Base-by-base conservation (phyloP, 2,329 filamentous ascomycete species). In the Didymella sp. region DNA sequence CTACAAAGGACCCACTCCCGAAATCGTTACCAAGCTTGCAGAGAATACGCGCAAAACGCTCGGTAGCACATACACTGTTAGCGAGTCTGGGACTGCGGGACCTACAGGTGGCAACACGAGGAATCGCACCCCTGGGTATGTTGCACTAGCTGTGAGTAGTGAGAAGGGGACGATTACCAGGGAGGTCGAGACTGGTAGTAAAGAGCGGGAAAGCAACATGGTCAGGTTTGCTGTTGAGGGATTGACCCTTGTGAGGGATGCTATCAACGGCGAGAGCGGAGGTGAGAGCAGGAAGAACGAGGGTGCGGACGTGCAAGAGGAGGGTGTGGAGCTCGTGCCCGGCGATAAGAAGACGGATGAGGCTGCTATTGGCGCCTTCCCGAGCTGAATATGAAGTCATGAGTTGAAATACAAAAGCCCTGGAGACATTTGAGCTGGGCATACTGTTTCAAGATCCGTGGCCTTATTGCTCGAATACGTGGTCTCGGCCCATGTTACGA, bases 21-120 rank as follows among this genome's bases (percentile, higher is more conserved):
- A 81, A 1, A 79, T 88, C 48, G 86, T 88, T 2, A 74, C 77
- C 1, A 82, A 80, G 0, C 68, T 89, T 7, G 86, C 86, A 0
- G 78, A 79, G 37, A 81, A 86, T 63, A 82, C 85, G 25, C 74
- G 85, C n/a, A 73, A 67, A n/a, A 83, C 80, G 41, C 71, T 88
- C 24, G 77, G 78, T 6, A 81, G 80, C 55, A 87, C 84, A 17
- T 88, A 87, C 67, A 81, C 81, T 8, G 67, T 88, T 7, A 79
- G 78, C 51, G 85, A 88, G 77, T 85, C 81, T 49, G 86, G 86
- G 1, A 88, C 85, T 2, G 86, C 86, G n/a, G 86, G 86, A 0
- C 86, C 86, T 8, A 86, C 83, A 0, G 84, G 71, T 0, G 86
- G 85, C 0, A 74, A 73, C 25, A 83, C 81, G 41, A 77, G 74